Conservation (phyloP, 805 yeast genomes). For the Myxozyma neotropica region DNA sequence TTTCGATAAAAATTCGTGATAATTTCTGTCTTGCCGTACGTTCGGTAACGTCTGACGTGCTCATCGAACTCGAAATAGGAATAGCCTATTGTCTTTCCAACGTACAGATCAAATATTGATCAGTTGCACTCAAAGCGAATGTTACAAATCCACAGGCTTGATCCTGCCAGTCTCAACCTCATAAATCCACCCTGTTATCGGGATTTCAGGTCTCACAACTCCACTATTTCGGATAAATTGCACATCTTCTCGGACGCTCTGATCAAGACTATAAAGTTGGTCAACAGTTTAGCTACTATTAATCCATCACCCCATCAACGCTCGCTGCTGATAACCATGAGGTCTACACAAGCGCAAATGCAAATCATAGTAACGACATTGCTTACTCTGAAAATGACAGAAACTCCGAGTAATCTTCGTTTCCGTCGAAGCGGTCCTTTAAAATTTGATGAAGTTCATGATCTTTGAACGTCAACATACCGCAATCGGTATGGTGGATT, state of each 20-base stretch:
- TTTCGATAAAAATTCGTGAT: too few relatives aligned
- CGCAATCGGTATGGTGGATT: conserved; percentile 34
- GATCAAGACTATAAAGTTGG: conserved; percentile 26
- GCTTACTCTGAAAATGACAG: conserved; percentile 28
- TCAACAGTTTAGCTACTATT: too few relatives aligned
- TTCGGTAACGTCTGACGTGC: too few relatives aligned
- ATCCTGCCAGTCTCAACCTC: conserved; percentile 32
- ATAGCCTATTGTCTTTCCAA: background rate
- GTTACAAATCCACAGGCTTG: conserved; percentile 5
- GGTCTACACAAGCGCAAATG: too few relatives aligned
- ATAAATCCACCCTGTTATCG: conserved; percentile 28
- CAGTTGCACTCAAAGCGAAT: background rate
- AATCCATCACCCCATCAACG: background rate
- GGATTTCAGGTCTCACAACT: conserved; percentile 19
- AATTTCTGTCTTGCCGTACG: too few relatives aligned
- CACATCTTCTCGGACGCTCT: conserved; percentile 29
- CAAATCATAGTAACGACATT: background rate
- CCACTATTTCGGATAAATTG: conserved; percentile 17
- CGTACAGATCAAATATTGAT: background rate
- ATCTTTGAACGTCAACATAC: conserved; percentile 30
- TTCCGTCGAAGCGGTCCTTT: conserved; percentile 18
- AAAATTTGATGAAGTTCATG: conserved; percentile 20
- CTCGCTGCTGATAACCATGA: background rate
- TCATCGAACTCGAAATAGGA: too few relatives aligned
- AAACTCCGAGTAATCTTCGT: conserved; percentile 20